phyloP scores from a whole-genome alignment of 768 basidiomycete species.

The Neoboletus subvelutipes region DNA sequence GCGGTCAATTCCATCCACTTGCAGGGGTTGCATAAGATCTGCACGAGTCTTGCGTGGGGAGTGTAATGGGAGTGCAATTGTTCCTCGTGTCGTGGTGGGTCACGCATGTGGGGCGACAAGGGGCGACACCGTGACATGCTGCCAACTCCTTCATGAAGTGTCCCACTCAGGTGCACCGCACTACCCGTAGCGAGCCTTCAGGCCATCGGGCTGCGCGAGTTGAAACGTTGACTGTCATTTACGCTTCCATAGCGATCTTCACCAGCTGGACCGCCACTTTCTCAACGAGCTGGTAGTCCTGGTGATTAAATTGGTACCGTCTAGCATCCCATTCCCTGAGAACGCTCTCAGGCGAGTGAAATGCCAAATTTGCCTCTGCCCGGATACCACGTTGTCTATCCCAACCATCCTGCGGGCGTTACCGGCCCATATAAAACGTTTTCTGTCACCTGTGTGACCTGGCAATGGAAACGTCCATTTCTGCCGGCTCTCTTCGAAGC shows the following conservation, averaged over 20 bases:
- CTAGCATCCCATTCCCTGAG: constrained; percentile 2
- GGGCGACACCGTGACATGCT: constrained; percentile 3
- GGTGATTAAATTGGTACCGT: constrained; percentile 2
- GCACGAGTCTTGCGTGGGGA: constrained; percentile 16
- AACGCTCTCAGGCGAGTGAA: background rate
- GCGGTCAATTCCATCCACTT: constrained; percentile 13
- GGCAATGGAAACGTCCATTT: background rate
- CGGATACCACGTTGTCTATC: constrained; percentile 13
- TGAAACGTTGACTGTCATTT: background rate
- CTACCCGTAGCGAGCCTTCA: background rate
- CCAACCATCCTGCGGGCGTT: background rate
- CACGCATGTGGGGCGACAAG: background rate
- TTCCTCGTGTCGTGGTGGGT: constrained; percentile 7
- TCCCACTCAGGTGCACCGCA: background rate
- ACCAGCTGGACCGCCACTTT: background rate
- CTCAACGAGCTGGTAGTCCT: background rate
- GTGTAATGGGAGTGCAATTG: constrained; percentile 19
- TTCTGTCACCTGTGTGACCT: background rate
- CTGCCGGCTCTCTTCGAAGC: constrained; percentile 1
- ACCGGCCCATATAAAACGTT: constrained; percentile 1
- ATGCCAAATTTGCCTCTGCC: background rate
- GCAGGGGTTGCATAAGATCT: constrained; percentile 11
- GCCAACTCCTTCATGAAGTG: background rate
- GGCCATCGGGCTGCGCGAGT: constrained; percentile 4
- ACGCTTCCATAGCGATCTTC: constrained; percentile 2